Base-by-base conservation (phyloP, 495 filamentous ascomycete species). In the Aspergillus hancockii region DNA sequence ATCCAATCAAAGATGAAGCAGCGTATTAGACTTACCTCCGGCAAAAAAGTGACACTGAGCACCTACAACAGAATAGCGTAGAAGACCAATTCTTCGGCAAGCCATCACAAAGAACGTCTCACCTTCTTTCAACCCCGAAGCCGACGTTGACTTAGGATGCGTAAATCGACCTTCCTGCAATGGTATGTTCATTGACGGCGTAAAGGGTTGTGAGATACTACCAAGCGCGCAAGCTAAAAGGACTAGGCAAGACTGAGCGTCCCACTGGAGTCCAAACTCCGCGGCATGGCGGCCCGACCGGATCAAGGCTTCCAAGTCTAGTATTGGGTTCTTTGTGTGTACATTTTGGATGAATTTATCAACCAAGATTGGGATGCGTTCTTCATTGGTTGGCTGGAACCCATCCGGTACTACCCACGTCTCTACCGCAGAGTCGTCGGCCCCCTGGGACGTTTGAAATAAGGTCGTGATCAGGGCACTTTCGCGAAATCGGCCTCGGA, bases 311-410 rank as follows among this genome's bases (percentile, higher is more conserved):
- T 50, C 61, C 14, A 64, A 55, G 32, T 73, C 65, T 8, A 73
- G 23, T n/a, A 73, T 69, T 7, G 71, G 71, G 31, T 73, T 73
- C 50, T 73, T 73, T 19, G 65, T 70, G 38, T 73, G 71, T 18
- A 73, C 67, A 50, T 71, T 68, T 19, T 62, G 47, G 23, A 73
- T 62, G 31, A 73, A 73, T 8, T 63, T 55, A 28, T 72, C 64
- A 16, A 72, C 46, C 21, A 52, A 13, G 8, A 32, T 13, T 25
- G 59, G 59, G 7, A 61, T 56, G 22, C 45, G 57, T 43, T 59
- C 57, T 7, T 59, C 57, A 21, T 21, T 21, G 9, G 45, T 47
- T 4, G 14, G 49, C 18, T 49, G 55, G 34, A 57, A 34, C 0
- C 55, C 55, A 47, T 59, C 57, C 7, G 57, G 57, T 0, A 52